These are phyloP conservation scores for Theobroma cacao DNA, from an alignment of 345 rosid species.

Conservation along the genomic window DNA sequence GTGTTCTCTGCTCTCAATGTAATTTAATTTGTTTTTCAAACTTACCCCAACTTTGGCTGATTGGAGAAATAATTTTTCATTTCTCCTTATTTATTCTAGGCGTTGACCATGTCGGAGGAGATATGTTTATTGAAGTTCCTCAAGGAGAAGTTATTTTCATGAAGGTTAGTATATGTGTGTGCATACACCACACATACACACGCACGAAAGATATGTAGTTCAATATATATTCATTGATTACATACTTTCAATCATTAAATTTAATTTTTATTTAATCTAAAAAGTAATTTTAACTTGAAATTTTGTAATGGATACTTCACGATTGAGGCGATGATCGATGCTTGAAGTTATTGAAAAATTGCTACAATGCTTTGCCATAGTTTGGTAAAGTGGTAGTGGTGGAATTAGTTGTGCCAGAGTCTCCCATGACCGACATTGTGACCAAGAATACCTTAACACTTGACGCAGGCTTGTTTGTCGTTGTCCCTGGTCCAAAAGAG, in stretches of 20 bases:
- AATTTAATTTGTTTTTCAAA: not conserved
- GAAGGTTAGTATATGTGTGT: constrained; percentile 20
- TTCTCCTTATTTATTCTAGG: not conserved
- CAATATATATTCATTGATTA: not conserved
- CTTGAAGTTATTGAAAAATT: constrained; percentile 34
- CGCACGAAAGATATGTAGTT: not conserved
- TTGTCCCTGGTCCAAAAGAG: constrained; percentile 30
- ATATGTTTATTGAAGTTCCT: constrained; percentile 36
- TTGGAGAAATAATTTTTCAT: not conserved
- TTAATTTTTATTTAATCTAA: no score
- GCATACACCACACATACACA: not conserved
- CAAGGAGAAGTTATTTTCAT: constrained; percentile 41
- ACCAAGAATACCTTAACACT: not conserved
- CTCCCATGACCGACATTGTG: constrained; percentile 11
- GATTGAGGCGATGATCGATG: constrained; percentile 38
- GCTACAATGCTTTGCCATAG: constrained; percentile 27
- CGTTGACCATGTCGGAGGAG: constrained; percentile 33
- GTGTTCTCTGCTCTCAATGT: no score
- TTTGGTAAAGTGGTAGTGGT: constrained; percentile 34
- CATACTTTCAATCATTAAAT: not conserved
- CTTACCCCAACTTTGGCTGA: not conserved
- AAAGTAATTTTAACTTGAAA: not conserved
- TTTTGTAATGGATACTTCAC: constrained; percentile 29
- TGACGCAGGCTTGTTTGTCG: constrained; percentile 21
- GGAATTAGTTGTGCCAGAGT: constrained; percentile 21